These are phyloP conservation scores for Aphanomyces stellatus DNA, from an alignment of 352 stramenopile genomes.

Conservation along the genomic window DNA sequence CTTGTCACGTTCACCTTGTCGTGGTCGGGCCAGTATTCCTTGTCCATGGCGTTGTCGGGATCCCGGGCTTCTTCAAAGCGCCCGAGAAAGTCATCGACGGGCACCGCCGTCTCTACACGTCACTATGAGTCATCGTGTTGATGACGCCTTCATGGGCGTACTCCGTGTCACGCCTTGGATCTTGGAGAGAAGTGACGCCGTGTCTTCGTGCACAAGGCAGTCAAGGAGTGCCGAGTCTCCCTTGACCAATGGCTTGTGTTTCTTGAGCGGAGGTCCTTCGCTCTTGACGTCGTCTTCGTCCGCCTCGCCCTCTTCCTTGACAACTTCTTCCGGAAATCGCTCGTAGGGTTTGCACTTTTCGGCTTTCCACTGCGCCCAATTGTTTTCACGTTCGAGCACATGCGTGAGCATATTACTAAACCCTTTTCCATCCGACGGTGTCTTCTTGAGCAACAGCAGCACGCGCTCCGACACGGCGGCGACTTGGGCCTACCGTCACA, in stretches of 20 bases:
- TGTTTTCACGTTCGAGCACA: slow-evolving; percentile 81
- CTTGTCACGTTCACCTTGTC: slow-evolving; percentile 37
- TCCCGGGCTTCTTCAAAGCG: slow-evolving; percentile 90
- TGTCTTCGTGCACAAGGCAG: slow-evolving; percentile 64
- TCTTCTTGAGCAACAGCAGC: slow-evolving; percentile 70
- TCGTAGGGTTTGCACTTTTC: slow-evolving; percentile 82
- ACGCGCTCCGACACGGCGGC: slow-evolving; percentile 61
- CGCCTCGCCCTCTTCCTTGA: slow-evolving; percentile 3
- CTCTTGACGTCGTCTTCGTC: slow-evolving; percentile 18
- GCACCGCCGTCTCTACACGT: slow-evolving; percentile 44
- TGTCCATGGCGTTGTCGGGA: slow-evolving; percentile 93
- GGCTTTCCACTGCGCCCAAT: slow-evolving; percentile 88
- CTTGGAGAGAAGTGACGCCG: slow-evolving; percentile 56
- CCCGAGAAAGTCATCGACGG: slow-evolving; percentile 73
- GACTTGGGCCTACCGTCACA: slow-evolving; percentile 30
- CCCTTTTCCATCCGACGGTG: slow-evolving; percentile 71
- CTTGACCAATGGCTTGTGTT: not conserved
- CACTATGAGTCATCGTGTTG: not conserved
- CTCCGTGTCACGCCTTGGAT: slow-evolving; percentile 62
- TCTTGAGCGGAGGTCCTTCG: not conserved
- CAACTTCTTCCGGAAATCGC: slow-evolving; percentile 33
- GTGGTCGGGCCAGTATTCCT: slow-evolving; percentile 93
- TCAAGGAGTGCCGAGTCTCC: slow-evolving; percentile 49
- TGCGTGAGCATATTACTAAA: slow-evolving; percentile 84
- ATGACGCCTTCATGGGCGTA: slow-evolving; percentile 19